Evolutionary conservation across 495 filamentous ascomycete genomes (phyloP).

Genomic region (Bombardia bombarda): DNA sequence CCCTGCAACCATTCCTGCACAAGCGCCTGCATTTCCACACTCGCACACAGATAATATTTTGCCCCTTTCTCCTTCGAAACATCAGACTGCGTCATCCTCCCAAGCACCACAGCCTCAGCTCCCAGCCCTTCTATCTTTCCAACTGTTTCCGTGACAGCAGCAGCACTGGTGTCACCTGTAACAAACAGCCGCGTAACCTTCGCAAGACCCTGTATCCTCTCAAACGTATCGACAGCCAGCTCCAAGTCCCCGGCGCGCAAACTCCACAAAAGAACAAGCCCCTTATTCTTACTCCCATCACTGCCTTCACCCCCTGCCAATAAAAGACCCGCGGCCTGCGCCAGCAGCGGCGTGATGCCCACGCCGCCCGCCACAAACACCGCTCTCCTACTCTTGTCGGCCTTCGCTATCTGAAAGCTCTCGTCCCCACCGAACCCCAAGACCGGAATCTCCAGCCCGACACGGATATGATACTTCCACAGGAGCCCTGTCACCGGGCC

Average conservation of each 20-base stretch:
- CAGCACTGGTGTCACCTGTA: slow-evolving; percentile 42
- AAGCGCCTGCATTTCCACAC: slow-evolving; percentile 44
- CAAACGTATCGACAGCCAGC: slow-evolving; percentile 53
- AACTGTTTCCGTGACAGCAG: slow-evolving; percentile 19
- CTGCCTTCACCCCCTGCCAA: slow-evolving; percentile 20
- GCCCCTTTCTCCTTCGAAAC: slow-evolving; percentile 29
- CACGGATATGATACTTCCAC: slow-evolving; percentile 45
- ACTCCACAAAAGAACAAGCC: slow-evolving; percentile 61
- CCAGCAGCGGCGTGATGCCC: slow-evolving; percentile 70
- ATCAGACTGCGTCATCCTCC: slow-evolving; percentile 50
- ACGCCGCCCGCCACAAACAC: slow-evolving; percentile 70
- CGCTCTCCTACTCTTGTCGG: slow-evolving; percentile 10
- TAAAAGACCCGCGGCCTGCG: slow-evolving; percentile 43
- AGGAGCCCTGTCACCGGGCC: slow-evolving; percentile 60
- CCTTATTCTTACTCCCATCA: neutral
- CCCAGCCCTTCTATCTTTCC: slow-evolving; percentile 26
- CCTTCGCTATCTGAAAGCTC: slow-evolving; percentile 19
- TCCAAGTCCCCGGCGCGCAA: slow-evolving; percentile 51
- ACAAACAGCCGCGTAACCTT: slow-evolving; percentile 52
- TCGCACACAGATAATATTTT: slow-evolving; percentile 64
- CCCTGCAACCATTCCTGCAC: slow-evolving; percentile 57
- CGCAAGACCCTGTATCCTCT: slow-evolving; percentile 41
- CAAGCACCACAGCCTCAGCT: slow-evolving; percentile 28
- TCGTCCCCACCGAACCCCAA: slow-evolving; percentile 64
- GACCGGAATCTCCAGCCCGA: slow-evolving; percentile 54